These are phyloP conservation scores for Camellia oleifera DNA, from an alignment of 179 eudicot species.

Conservation along the genomic window DNA sequence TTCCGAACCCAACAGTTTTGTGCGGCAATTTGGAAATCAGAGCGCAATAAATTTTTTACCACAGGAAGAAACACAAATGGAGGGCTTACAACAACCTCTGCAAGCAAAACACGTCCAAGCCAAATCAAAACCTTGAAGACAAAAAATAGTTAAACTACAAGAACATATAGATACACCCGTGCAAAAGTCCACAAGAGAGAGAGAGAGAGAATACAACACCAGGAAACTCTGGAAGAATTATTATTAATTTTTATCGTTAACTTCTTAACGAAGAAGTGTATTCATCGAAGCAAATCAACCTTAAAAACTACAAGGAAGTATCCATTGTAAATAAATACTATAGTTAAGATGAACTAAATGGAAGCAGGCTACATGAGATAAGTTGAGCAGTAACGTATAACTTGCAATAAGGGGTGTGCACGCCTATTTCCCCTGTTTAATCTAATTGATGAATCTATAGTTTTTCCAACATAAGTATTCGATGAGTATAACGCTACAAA, in stretches of 20 bases:
- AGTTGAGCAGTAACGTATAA: background rate
- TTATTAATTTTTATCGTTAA: background rate
- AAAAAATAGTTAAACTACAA: background rate
- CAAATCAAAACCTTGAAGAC: background rate
- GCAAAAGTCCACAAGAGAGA: no score
- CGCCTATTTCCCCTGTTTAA: background rate
- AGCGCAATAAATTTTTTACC: constrained; percentile 49
- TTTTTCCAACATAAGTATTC: no score
- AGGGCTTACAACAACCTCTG: constrained; percentile 89
- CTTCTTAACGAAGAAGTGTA: background rate
- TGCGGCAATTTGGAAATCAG: constrained; percentile 83
- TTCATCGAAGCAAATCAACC: background rate
- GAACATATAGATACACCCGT: background rate
- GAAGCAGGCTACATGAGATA: background rate
- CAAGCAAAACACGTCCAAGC: constrained; percentile 14
- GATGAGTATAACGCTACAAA: no score
- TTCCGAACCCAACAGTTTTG: constrained; percentile 86
- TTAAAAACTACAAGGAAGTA: background rate
- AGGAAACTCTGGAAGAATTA: no score
- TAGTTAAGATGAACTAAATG: background rate
- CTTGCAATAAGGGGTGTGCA: background rate
- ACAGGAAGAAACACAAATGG: constrained; percentile 71
- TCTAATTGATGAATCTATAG: background rate
- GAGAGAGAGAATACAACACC: no score
- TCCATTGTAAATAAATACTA: background rate